Conservation (phyloP, 192 early-diverging fungal genomes). For the Irineochytrium annulatum region DNA sequence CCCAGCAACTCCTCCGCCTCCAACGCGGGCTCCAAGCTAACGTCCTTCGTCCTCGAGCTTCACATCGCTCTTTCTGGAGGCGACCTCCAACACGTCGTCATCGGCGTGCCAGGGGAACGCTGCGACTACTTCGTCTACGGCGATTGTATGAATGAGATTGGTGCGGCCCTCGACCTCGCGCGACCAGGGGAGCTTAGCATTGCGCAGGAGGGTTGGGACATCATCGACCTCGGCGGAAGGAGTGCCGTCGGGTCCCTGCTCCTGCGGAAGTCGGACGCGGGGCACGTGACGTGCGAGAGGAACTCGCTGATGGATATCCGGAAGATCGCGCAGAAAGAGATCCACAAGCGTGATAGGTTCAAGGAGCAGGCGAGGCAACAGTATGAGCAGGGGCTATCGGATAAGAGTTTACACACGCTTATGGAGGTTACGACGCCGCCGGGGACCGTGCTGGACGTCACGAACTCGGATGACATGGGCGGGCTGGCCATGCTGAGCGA, state of each 20-base stretch:
- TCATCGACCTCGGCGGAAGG: neutral
- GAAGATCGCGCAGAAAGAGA: neutral
- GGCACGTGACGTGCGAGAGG: conserved; percentile 1
- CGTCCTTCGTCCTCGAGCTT: conserved; percentile 12
- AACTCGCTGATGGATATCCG: neutral
- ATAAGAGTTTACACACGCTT: too few species aligned
- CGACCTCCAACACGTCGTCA: conserved; percentile 14
- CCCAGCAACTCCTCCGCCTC: too few species aligned
- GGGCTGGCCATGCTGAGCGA: too few species aligned
- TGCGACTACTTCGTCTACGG: conserved; percentile 32
- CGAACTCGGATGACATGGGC: neutral
- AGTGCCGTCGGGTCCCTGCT: neutral
- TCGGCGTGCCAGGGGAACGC: conserved; percentile 23
- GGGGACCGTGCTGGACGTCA: neutral
- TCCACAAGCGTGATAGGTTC: conserved; percentile 1
- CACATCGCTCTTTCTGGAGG: conserved; percentile 22
- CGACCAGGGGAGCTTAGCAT: conserved; percentile 13
- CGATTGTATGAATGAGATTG: conserved; percentile 18
- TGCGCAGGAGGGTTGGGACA: conserved; percentile 1
- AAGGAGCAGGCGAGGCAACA: neutral
- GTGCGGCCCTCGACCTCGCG: conserved; percentile 23
- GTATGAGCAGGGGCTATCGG: too few species aligned
- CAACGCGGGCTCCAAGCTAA: too few species aligned
- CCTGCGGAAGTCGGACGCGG: neutral
- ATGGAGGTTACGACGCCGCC: neutral